Percentiles rank a stretch among this genome's conserved stretches.
Conservation (phyloP, 225 moss, liverwort and hornwort species). For the Bryoerythrophyllum caledonicum region DNA sequence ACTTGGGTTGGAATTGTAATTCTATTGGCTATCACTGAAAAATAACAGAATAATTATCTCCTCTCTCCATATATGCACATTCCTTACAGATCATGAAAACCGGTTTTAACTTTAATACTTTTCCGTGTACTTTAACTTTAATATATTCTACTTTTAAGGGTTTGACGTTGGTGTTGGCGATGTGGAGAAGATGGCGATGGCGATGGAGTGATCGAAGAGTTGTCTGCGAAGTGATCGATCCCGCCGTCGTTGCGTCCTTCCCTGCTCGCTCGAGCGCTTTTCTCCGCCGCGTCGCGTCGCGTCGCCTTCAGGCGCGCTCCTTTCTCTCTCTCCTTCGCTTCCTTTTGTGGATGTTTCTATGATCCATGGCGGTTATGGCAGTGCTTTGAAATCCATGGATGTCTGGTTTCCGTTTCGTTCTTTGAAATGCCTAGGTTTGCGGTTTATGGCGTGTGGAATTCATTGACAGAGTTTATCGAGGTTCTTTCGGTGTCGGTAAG, state of each 20-base stretch:
- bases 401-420: not conserved
- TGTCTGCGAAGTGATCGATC: not conserved
- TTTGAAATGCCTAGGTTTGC: not conserved
- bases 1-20: no score
- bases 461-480: not conserved
- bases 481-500: not conserved
- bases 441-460: not conserved
- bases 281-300: not conserved
- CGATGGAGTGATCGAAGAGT: not conserved
- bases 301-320: not conserved
- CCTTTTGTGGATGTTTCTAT: not conserved
- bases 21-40: no score
- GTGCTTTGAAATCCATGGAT: not conserved
- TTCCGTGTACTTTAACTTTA: no score
- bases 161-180: not conserved
- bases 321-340: no score
- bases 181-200: not conserved
- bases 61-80: no score
- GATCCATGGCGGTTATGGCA: constrained; percentile 16
- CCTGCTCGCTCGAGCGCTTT: not conserved
- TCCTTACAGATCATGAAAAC: no score
- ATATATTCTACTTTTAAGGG: not conserved
- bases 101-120: no score
- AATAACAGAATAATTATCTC: no score
- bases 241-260: not conserved